Percentiles rank a stretch among this genome's conserved stretches.
These are phyloP conservation scores for Globisporangium heterothallicum DNA, from an alignment of 352 stramenopile genomes.

Conservation along the genomic window DNA sequence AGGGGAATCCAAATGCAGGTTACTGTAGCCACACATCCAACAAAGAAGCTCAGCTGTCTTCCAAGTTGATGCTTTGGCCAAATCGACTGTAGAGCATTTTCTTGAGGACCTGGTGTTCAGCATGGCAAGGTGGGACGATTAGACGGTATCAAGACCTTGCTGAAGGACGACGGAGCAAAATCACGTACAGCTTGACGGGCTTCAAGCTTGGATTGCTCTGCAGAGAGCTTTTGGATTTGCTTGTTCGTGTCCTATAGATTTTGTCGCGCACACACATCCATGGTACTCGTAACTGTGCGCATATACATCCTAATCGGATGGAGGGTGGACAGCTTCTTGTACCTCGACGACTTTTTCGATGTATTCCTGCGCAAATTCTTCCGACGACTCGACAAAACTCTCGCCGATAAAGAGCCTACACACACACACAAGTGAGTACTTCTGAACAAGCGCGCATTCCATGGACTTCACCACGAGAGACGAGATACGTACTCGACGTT, in stretches of 20 bases:
- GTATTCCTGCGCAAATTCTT: constrained; percentile 93
- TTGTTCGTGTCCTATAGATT: constrained; percentile 71
- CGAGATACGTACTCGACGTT: constrained; percentile 54
- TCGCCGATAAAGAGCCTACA: constrained; percentile 91
- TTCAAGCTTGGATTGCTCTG: constrained; percentile 86
- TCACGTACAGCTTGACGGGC: constrained; percentile 77
- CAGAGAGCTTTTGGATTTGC: constrained; percentile 75
- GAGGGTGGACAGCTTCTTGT: constrained; percentile 2
- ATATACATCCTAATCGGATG: background rate
- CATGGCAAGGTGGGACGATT: background rate
- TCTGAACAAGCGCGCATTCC: background rate
- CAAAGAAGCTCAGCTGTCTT: constrained; percentile 75
- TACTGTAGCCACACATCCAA: background rate
- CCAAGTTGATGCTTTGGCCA: constrained; percentile 95
- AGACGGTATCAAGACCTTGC: background rate
- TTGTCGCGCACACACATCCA: too few species aligned
- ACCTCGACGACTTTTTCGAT: constrained; percentile 89
- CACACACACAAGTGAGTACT: background rate
- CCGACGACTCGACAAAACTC: constrained; percentile 92
- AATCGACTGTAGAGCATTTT: constrained; percentile 95
- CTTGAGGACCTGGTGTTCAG: constrained; percentile 58
- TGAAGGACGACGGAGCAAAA: too few species aligned
- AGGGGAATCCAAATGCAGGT: background rate
- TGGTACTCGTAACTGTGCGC: too few species aligned
- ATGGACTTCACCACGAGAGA: background rate